phyloP scores from a whole-genome alignment of 805 yeast genomes.

The Maudiozyma turicensis region DNA sequence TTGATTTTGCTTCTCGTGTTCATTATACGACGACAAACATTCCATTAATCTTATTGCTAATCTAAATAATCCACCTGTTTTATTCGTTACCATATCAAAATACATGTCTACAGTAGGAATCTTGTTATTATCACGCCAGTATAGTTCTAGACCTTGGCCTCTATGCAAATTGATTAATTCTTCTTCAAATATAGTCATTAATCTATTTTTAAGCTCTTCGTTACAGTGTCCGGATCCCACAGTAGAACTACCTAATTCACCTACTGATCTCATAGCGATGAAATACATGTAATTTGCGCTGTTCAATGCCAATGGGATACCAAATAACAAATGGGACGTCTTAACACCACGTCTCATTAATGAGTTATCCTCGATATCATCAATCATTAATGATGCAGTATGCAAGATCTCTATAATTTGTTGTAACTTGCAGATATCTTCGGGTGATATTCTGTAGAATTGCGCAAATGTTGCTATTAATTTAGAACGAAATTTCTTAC shows the following conservation, averaged over 20 bases:
- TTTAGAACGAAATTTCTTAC: constrained; percentile 45
- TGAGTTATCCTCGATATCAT: constrained; percentile 82
- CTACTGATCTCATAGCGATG: constrained; percentile 39
- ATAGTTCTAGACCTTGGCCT: constrained; percentile 85
- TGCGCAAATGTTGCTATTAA: constrained; percentile 45
- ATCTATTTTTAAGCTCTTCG: neutral
- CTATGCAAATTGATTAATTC: constrained; percentile 75
- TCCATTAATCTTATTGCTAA: constrained; percentile 61
- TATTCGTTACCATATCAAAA: constrained; percentile 71
- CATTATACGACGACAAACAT: constrained; percentile 9
- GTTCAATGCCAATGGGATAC: constrained; percentile 72
- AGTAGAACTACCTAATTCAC: neutral
- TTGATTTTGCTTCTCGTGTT: neutral
- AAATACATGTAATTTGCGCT: constrained; percentile 79
- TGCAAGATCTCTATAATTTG: constrained; percentile 51
- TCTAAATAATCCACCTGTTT: constrained; percentile 83
- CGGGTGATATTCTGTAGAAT: constrained; percentile 37
- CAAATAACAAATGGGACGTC: constrained; percentile 69
- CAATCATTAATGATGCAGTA: constrained; percentile 60
- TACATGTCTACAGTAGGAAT: constrained; percentile 60
- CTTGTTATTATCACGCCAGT: constrained; percentile 59
- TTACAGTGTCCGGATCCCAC: neutral
- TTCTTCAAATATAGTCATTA: constrained; percentile 42
- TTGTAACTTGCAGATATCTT: constrained; percentile 33
- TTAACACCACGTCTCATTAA: constrained; percentile 64